A percentile compares a stretch with the other conserved stretches of the same genome.
These are phyloP conservation scores for Suillus sp. DNA, from an alignment of 768 basidiomycete species.

Conservation along the genomic window DNA sequence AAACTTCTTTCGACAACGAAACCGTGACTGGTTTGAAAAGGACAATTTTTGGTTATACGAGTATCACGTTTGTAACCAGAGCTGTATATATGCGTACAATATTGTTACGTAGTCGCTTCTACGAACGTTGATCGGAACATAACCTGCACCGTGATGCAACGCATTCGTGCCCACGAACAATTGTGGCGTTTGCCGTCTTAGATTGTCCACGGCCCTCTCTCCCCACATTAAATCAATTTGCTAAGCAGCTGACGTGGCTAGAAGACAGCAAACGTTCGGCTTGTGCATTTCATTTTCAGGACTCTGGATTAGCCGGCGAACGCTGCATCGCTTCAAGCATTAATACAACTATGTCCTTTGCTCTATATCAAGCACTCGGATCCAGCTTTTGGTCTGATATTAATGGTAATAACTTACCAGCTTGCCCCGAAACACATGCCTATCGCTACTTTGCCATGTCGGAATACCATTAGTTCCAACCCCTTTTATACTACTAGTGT, in stretches of 20 bases:
- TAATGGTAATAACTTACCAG: neutral
- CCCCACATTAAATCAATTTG: neutral
- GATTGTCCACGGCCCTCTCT: neutral
- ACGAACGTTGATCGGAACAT: neutral
- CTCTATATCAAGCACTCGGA: neutral
- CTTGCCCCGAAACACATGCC: neutral
- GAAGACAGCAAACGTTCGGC: neutral
- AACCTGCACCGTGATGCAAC: neutral
- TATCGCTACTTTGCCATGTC: neutral
- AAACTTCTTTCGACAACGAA: slow-evolving; percentile 8
- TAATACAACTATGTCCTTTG: neutral
- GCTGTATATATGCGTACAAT: neutral
- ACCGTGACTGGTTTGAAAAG: neutral
- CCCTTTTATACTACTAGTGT: too few species aligned
- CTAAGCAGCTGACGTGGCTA: neutral
- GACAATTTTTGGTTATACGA: neutral
- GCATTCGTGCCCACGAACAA: neutral
- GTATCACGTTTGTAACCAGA: neutral
- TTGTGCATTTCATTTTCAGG: neutral
- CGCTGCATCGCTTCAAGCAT: neutral
- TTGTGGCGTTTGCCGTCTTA: neutral
- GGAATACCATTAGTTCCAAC: neutral
- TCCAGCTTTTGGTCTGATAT: neutral
- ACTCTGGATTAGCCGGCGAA: neutral
- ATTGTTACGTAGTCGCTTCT: neutral